phyloP scores from a whole-genome alignment of 352 stramenopile genomes.

The Globisporangium cederbergense region DNA sequence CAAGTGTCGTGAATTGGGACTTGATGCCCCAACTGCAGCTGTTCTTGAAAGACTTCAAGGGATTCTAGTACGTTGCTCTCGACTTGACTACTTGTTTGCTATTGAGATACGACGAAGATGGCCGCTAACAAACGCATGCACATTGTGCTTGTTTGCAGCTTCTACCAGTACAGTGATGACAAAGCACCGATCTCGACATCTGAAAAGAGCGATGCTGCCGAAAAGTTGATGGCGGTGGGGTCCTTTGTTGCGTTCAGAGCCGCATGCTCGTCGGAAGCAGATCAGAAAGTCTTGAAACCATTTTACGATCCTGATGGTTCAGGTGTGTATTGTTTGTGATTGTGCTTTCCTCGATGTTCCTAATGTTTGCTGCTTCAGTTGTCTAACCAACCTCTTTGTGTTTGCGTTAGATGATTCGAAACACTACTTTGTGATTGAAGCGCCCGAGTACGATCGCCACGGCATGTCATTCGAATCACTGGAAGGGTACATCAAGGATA shows the following conservation, averaged over 20 bases:
- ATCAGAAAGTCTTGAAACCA: slow-evolving; percentile 7
- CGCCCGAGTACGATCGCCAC: slow-evolving; percentile 24
- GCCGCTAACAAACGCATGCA: background rate
- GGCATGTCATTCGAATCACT: slow-evolving; percentile 14
- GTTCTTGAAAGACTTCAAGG: slow-evolving; percentile 5
- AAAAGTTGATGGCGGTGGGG: slow-evolving; percentile 4
- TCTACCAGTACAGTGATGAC: slow-evolving; percentile 13
- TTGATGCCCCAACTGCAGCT: slow-evolving; percentile 16
- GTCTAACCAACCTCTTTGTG: background rate
- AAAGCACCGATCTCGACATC: background rate
- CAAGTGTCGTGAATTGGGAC: slow-evolving; percentile 10
- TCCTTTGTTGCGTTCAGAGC: slow-evolving; percentile 14
- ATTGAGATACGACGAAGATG: no score
- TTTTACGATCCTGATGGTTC: slow-evolving; percentile 16
- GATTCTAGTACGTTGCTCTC: slow-evolving; percentile 12
- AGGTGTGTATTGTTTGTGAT: slow-evolving; percentile 11
- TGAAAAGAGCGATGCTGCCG: background rate
- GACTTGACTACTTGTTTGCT: no score
- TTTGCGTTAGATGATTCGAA: slow-evolving; percentile 27
- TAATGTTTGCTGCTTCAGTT: background rate
- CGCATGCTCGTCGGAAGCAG: background rate
- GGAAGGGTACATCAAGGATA: slow-evolving; percentile 18
- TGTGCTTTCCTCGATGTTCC: slow-evolving; percentile 12
- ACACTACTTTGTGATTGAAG: slow-evolving; percentile 29
- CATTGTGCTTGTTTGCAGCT: background rate